phyloP scores from a whole-genome alignment of 768 basidiomycete genomes.

The Rhodotorula diobovata region DNA sequence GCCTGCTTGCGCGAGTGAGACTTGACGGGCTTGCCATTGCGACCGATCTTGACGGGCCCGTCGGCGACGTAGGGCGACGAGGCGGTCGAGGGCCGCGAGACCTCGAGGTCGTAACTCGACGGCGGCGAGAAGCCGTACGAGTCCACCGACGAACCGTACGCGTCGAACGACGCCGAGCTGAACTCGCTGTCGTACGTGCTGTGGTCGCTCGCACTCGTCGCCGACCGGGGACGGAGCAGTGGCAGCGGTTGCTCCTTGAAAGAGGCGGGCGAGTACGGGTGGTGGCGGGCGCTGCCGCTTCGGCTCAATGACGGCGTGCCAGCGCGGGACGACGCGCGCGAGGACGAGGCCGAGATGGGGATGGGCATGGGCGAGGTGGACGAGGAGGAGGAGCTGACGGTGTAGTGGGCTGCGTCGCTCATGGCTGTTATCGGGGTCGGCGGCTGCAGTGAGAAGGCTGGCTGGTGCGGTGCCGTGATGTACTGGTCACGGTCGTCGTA shows the following conservation, averaged over 20 bases:
- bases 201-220: conserved; percentile 17
- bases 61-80: conserved; percentile 4
- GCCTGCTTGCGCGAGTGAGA: conserved; percentile 43
- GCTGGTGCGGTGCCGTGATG: conserved; percentile 1
- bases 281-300: conserved; percentile 16
- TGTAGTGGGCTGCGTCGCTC: conserved; percentile 1
- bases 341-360: background rate
- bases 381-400: conserved; percentile 3
- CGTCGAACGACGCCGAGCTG: conserved; percentile 11
- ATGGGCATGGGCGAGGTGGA: background rate
- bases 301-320: conserved; percentile 12
- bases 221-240: conserved; percentile 12
- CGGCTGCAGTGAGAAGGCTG: conserved; percentile 4
- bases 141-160: conserved; percentile 16
- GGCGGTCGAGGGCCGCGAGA: background rate
- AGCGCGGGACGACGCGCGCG: background rate
- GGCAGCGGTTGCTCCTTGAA: conserved; percentile 2
- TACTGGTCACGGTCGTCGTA: conserved; percentile 16
- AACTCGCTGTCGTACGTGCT: conserved; percentile 29
- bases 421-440: conserved; percentile 11
- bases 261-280: conserved; percentile 26
- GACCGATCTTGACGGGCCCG: background rate
- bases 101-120: background rate
- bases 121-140: background rate
- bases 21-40: conserved; percentile 25